Conservation (phyloP, 1,284 basidiomycete genomes). For the Sporisorium iseilematis-ciliati region DNA sequence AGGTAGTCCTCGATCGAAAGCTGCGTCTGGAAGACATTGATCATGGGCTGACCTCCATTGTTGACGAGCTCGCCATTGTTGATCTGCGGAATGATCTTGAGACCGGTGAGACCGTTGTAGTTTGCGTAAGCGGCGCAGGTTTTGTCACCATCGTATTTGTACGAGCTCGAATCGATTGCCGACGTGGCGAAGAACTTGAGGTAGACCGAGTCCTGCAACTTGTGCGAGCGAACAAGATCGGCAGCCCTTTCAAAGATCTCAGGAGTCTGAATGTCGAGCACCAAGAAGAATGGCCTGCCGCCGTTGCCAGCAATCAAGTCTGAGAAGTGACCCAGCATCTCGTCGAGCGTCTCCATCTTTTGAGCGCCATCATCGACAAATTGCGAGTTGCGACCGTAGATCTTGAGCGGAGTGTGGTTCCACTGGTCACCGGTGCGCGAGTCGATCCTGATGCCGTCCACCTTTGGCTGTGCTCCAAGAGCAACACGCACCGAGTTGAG, state of each 20-base stretch:
- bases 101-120: constrained; percentile 13
- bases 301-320: constrained; percentile 9
- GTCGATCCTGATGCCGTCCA: constrained; percentile 8
- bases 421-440: constrained; percentile 9
- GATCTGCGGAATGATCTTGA: constrained; percentile 19
- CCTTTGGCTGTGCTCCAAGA: background rate
- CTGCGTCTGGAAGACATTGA: constrained; percentile 17
- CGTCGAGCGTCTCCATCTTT: constrained; percentile 22
- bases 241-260: constrained; percentile 10
- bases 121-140: constrained; percentile 13
- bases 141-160: constrained; percentile 3
- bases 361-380: background rate
- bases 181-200: constrained; percentile 19
- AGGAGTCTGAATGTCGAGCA: constrained; percentile 7
- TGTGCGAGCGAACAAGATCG: background rate
- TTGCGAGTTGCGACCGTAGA: constrained; percentile 12
- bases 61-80: constrained; percentile 15
- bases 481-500: constrained; percentile 16
- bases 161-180: constrained; percentile 12
- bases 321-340: constrained; percentile 7
- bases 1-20: constrained; percentile 13
- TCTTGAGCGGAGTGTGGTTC: constrained; percentile 17
- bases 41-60: constrained; percentile 4
- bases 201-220: constrained; percentile 6
- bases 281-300: constrained; percentile 1